phyloP scores from a whole-genome alignment of 805 yeast genomes.

The Middelhovenomyces tepae region DNA sequence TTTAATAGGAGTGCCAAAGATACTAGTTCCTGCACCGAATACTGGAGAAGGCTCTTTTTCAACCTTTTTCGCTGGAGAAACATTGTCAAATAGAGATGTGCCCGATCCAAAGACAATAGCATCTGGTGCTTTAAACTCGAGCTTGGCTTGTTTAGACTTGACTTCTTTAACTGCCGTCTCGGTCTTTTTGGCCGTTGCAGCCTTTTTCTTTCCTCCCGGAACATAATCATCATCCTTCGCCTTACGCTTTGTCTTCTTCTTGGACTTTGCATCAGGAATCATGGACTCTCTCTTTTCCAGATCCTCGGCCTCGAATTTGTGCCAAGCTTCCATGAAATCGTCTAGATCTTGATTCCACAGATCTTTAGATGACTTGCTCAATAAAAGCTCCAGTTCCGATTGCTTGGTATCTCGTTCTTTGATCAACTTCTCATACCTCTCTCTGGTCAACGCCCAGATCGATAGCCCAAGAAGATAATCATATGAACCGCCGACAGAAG shows the following conservation, averaged over 20 bases:
- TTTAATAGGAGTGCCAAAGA: slow-evolving; percentile 24
- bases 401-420: slow-evolving; percentile 67
- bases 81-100: not conserved
- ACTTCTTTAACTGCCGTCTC: slow-evolving; percentile 4
- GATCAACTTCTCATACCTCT: slow-evolving; percentile 73
- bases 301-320: slow-evolving; percentile 58
- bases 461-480: slow-evolving; percentile 90
- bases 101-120: not conserved
- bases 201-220: slow-evolving; percentile 21
- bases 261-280: slow-evolving; percentile 27
- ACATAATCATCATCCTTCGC: slow-evolving; percentile 20
- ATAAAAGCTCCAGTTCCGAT: slow-evolving; percentile 54
- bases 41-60: slow-evolving; percentile 21
- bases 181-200: slow-evolving; percentile 11
- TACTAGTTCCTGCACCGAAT: slow-evolving; percentile 28
- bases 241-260: slow-evolving; percentile 32
- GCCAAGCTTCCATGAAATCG: slow-evolving; percentile 57
- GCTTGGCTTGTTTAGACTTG: slow-evolving; percentile 3
- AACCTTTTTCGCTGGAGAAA: slow-evolving; percentile 5
- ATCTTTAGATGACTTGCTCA: slow-evolving; percentile 70
- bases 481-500: slow-evolving; percentile 51
- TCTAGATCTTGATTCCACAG: slow-evolving; percentile 83
- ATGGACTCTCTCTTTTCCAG: slow-evolving; percentile 46
- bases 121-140: slow-evolving; percentile 3
- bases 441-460: slow-evolving; percentile 86